A percentile compares a stretch with the other conserved stretches of the same genome.
phyloP scores from a whole-genome alignment of 495 filamentous ascomycete species.

The Aspergillus carlsbadensis region DNA sequence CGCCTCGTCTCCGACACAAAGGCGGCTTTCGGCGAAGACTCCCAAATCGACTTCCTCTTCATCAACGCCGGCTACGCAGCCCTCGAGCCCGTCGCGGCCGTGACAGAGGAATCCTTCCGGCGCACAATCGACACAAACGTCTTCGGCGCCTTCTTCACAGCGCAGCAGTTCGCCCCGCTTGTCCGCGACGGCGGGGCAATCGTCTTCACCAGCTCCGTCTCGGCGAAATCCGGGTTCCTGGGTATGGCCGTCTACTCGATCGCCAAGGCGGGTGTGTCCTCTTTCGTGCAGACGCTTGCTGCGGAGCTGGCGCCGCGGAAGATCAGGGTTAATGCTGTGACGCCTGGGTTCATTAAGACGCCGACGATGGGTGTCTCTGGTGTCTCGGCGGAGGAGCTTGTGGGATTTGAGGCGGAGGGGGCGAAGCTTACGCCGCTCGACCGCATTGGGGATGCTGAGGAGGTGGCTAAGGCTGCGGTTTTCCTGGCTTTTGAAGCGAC shows the following conservation, averaged over 20 bases:
- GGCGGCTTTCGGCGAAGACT: neutral
- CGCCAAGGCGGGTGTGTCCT: conserved; percentile 7
- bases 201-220: conserved; percentile 15
- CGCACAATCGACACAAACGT: conserved; percentile 15
- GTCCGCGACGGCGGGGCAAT: conserved; percentile 10
- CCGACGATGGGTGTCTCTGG: conserved; percentile 11
- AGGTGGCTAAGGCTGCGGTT: conserved; percentile 9
- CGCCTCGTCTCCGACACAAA: neutral
- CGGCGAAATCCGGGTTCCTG: conserved; percentile 4
- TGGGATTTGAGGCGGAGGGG: conserved; percentile 10
- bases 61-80: conserved; percentile 13
- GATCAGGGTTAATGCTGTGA: conserved; percentile 13
- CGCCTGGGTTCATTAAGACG: conserved; percentile 11
- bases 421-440: neutral
- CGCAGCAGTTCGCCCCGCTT: conserved; percentile 8
- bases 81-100: conserved; percentile 9
- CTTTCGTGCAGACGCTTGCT: conserved; percentile 9
- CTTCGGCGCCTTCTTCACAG: conserved; percentile 13
- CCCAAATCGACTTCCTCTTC: conserved; percentile 7
- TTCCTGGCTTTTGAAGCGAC: conserved; percentile 14
- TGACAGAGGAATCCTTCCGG: conserved; percentile 7
- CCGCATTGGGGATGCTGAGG: conserved; percentile 4
- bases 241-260: conserved; percentile 8
- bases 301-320: conserved; percentile 3
- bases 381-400: conserved; percentile 2